These are phyloP conservation scores for Agrocybe praecox DNA, from an alignment of 768 basidiomycete species.

Conservation along the genomic window DNA sequence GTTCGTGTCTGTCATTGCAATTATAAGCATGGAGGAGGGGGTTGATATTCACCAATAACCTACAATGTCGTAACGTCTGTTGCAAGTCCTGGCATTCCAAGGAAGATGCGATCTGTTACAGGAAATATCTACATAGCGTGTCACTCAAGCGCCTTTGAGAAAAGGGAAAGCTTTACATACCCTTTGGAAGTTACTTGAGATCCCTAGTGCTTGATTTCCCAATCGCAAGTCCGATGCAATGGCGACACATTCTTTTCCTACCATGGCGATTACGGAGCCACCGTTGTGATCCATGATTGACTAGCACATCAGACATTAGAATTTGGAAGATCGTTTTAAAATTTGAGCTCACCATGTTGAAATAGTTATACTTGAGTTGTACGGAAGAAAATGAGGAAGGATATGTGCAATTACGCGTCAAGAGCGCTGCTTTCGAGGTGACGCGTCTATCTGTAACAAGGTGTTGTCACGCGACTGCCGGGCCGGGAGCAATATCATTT, in stretches of 20 bases:
- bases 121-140: slow-evolving; percentile 76
- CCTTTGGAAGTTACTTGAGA: slow-evolving; percentile 94
- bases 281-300: slow-evolving; percentile 94
- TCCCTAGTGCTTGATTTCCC: slow-evolving; percentile 83
- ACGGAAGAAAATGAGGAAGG: slow-evolving; percentile 6
- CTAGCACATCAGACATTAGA: slow-evolving; percentile 38
- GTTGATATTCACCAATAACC: slow-evolving; percentile 24
- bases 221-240: slow-evolving; percentile 95
- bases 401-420: slow-evolving; percentile 33
- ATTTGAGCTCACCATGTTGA: slow-evolving; percentile 41
- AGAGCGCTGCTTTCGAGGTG: slow-evolving; percentile 27
- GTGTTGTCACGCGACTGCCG: slow-evolving; percentile 27
- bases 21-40: slow-evolving; percentile 3
- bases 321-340: not conserved
- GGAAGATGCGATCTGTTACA: slow-evolving; percentile 87
- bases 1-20: slow-evolving; percentile 69
- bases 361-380: slow-evolving; percentile 14
- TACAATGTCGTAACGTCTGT: slow-evolving; percentile 94
- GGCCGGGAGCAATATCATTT: slow-evolving; percentile 2
- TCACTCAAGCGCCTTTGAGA: slow-evolving; percentile 13
- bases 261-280: slow-evolving; percentile 99
- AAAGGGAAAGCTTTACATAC: slow-evolving; percentile 39
- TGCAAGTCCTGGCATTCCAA: slow-evolving; percentile 91
- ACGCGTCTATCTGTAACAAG: slow-evolving; percentile 39
- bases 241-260: slow-evolving; percentile 97